phyloP scores from a whole-genome alignment of 106 monocot genomes.

The Dendrobium huoshanense region DNA sequence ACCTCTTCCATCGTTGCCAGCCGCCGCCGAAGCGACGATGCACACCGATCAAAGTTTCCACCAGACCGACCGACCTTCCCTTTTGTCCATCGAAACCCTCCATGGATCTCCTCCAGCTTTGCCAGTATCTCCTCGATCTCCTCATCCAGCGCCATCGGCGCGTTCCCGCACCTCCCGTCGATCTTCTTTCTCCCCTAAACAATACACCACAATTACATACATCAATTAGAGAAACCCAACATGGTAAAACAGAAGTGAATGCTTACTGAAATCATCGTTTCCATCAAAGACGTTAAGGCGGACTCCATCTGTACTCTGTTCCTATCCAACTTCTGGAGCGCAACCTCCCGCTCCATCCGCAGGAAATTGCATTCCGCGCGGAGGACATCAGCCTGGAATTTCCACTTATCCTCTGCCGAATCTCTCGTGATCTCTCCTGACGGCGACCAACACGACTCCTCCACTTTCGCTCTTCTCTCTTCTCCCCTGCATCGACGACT shows the following conservation, averaged over 20 bases:
- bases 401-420: constrained; percentile 42
- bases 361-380: constrained; percentile 63
- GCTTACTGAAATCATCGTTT: constrained; percentile 38
- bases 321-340: constrained; percentile 40
- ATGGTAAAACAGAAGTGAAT: background rate
- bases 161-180: constrained; percentile 33
- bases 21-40: constrained; percentile 38
- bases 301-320: constrained; percentile 29
- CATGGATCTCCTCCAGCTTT: constrained; percentile 28
- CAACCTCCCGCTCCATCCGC: constrained; percentile 45
- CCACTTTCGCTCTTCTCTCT: constrained; percentile 8
- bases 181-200: constrained; percentile 60
- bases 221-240: background rate
- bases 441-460: background rate
- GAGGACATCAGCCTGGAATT: constrained; percentile 57
- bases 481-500: background rate
- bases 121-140: constrained; percentile 40
- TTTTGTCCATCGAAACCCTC: constrained; percentile 13
- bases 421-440: constrained; percentile 2
- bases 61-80: constrained; percentile 6
- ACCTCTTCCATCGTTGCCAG: constrained; percentile 40
- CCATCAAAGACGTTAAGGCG: constrained; percentile 35
- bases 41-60: constrained; percentile 49
- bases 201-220: background rate
- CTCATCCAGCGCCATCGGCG: constrained; percentile 17